These are phyloP conservation scores for Kwoniella newhampshirensis DNA, from an alignment of 768 basidiomycete species.

Conservation along the genomic window DNA sequence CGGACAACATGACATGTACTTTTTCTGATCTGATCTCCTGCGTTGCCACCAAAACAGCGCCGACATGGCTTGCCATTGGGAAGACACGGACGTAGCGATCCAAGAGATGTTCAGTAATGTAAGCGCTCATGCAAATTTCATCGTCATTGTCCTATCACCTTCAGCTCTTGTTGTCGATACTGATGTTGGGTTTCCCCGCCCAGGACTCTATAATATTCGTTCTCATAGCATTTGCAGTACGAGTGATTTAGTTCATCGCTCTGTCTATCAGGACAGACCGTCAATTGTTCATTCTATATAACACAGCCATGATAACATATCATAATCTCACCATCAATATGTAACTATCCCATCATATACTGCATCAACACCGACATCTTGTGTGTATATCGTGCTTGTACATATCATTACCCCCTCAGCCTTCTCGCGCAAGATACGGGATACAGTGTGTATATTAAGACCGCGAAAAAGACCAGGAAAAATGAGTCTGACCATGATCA, in stretches of 20 bases:
- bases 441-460: no score
- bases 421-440: no score
- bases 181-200: no score
- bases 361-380: no score
- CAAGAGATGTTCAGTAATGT: constrained; percentile 49
- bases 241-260: constrained; percentile 30
- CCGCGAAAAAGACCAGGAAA: no score
- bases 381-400: no score
- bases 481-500: no score
- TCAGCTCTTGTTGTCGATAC: constrained; percentile 3
- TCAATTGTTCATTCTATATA: no score
- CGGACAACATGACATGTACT: no score
- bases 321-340: constrained; percentile 3
- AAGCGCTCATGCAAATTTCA: constrained; percentile 4
- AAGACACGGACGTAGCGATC: constrained; percentile 44
- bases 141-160: not conserved
- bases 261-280: no score
- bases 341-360: not conserved
- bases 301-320: no score
- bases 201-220: constrained; percentile 49
- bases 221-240: constrained; percentile 42
- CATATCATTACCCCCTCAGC: no score
- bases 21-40: not conserved
- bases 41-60: constrained; percentile 20
- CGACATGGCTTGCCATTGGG: constrained; percentile 51